Evolutionary conservation across 768 basidiomycete genomes (phyloP).

Genomic region (Mycena filopes): DNA sequence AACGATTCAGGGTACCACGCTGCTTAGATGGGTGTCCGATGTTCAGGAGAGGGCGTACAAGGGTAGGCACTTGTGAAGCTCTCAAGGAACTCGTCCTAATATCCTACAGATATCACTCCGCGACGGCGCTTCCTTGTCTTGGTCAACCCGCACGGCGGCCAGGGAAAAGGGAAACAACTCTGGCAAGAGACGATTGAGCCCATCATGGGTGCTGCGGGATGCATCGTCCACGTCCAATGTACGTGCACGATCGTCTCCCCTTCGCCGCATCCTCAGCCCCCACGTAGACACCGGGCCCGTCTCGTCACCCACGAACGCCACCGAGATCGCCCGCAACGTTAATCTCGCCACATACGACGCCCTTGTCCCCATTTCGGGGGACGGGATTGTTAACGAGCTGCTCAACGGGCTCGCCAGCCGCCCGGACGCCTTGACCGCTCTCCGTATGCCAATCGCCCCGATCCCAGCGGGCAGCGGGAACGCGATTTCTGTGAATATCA

Average conservation of each 20-base stretch:
- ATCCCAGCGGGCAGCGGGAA: slow-evolving; percentile 71
- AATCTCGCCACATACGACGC: slow-evolving; percentile 58
- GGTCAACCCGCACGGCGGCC: slow-evolving; percentile 67
- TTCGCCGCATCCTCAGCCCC: not conserved
- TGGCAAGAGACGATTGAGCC: slow-evolving; percentile 60
- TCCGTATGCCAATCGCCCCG: slow-evolving; percentile 61
- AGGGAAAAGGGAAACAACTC: slow-evolving; percentile 59
- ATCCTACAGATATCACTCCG: slow-evolving; percentile 48
- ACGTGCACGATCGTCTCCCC: slow-evolving; percentile 31
- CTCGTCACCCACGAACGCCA: slow-evolving; percentile 54
- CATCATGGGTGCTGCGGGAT: slow-evolving; percentile 62
- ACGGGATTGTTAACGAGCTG: slow-evolving; percentile 69
- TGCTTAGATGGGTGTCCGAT: slow-evolving; percentile 29
- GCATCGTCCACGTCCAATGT: slow-evolving; percentile 58
- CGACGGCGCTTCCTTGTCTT: slow-evolving; percentile 57
- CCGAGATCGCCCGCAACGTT: slow-evolving; percentile 53
- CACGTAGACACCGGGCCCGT: slow-evolving; percentile 29
- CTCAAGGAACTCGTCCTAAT: not conserved
- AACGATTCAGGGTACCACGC: slow-evolving; percentile 1
- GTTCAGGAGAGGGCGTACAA: slow-evolving; percentile 27
- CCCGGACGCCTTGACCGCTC: slow-evolving; percentile 52
- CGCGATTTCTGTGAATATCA: slow-evolving; percentile 63
- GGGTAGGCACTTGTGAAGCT: not conserved
- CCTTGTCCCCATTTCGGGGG: slow-evolving; percentile 65
- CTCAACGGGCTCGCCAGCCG: slow-evolving; percentile 67